Evolutionary conservation across 768 basidiomycete species (phyloP).

Genomic region (Suillus weaverae): DNA sequence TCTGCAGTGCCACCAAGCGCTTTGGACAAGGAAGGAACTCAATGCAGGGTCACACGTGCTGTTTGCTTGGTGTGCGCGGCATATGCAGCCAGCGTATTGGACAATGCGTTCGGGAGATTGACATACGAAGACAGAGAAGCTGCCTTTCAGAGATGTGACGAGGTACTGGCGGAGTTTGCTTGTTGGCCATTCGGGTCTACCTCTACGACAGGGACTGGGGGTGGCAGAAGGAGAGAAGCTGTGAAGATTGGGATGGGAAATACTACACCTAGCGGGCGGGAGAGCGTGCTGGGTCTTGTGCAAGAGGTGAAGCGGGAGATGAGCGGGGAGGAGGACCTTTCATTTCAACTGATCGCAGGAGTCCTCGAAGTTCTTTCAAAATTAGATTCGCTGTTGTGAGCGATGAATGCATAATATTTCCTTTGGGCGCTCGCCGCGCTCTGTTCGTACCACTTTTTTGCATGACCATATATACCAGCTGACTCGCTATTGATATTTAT

Average conservation of each 20-base stretch:
- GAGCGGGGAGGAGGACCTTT: conserved; percentile 72
- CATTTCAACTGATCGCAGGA: conserved; percentile 89
- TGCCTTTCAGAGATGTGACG: conserved; percentile 92
- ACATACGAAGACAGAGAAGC: conserved; percentile 93
- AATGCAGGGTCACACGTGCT: conserved; percentile 77
- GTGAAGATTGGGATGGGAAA: conserved; percentile 58
- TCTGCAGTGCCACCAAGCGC: conserved; percentile 75
- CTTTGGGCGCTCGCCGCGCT: neutral
- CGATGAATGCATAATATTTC: neutral
- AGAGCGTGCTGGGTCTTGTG: conserved; percentile 72
- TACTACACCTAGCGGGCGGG: conserved; percentile 51
- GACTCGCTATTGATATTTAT: neutral
- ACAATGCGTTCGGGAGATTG: conserved; percentile 87
- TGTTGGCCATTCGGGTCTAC: conserved; percentile 81
- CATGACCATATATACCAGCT: neutral
- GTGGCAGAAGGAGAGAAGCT: conserved; percentile 42
- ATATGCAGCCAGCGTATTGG: conserved; percentile 92
- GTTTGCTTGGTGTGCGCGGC: conserved; percentile 88
- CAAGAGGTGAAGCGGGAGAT: conserved; percentile 75
- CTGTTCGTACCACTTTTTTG: neutral
- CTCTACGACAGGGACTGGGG: conserved; percentile 32
- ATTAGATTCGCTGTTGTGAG: conserved; percentile 66
- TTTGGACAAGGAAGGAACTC: conserved; percentile 73
- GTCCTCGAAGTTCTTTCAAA: conserved; percentile 92
- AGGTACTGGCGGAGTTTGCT: conserved; percentile 88